A percentile compares a stretch with the other conserved stretches of the same genome.
Conservation (phyloP, 179 eudicot species). For the Amaranthus tricolor region DNA sequence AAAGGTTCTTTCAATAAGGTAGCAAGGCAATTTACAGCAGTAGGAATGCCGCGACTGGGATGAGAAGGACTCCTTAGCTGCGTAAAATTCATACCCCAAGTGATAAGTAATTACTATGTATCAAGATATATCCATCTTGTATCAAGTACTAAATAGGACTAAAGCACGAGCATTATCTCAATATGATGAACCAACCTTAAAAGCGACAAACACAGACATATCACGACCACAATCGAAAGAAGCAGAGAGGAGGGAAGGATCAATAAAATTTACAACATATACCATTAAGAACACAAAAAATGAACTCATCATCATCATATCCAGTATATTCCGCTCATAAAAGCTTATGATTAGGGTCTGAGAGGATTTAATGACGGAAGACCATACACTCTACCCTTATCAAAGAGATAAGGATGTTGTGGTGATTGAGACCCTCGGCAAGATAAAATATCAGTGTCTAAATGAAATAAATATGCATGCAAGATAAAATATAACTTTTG, state of each 20-base stretch:
- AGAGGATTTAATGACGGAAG: too few relatives aligned
- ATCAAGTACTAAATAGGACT: neutral
- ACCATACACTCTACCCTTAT: too few relatives aligned
- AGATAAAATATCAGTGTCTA: neutral
- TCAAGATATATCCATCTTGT: neutral
- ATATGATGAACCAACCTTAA: neutral
- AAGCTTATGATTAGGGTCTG: too few relatives aligned
- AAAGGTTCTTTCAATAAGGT: constrained; percentile 81
- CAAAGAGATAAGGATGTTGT: too few relatives aligned
- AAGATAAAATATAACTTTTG: neutral
- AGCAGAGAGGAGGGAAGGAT: too few relatives aligned
- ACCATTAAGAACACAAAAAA: too few relatives aligned
- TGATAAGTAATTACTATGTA: neutral
- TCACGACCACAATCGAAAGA: neutral
- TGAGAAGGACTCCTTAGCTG: constrained; percentile 93
- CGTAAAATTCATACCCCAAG: constrained; percentile 18
- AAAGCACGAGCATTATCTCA: neutral
- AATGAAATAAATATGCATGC: neutral
- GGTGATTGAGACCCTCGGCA: neutral
- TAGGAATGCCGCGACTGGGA: constrained; percentile 71
- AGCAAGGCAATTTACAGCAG: constrained; percentile 74
- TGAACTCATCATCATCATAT: too few relatives aligned
- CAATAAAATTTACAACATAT: too few relatives aligned
- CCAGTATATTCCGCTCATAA: too few relatives aligned
- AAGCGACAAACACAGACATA: neutral